Evolutionary conservation across 352 stramenopile genomes (phyloP), one percentile per base, ranked within the genome.

Genomic region (Phytophthora pini): DNA sequence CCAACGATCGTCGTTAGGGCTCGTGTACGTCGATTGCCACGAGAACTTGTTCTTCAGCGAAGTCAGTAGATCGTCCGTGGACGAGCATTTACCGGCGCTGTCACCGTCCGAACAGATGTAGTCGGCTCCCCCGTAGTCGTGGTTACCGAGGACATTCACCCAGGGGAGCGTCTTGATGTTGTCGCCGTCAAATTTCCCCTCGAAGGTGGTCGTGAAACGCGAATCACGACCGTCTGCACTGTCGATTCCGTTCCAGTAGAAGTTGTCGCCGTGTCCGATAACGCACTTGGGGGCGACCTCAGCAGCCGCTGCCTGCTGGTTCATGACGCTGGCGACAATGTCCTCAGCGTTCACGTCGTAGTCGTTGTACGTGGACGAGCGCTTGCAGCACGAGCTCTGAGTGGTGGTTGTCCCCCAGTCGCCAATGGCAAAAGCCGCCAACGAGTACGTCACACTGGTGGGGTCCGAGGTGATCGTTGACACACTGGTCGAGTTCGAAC

Each of bases 341-440:
- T 84, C 79, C 54, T 90, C 78, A 11, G 82, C 82, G 40, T 85
- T 77, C 40, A 82, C 75, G 47, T 90, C 81, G 20, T 84, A 65
- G 61, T 88, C 82, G 26, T 71, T 79, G 76, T 88, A 76, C 2
- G 45, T 56, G 20, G 79, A 76, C 7, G 64, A 77, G 43, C 72
- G 72, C 43, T 80, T 75, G 75, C 83, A 92, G 70, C 83, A 92
- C 61, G 83, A 92, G 64, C 82, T 77, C 27, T 75, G 55, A 7
- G 57, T 68, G 29, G 73, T 68, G 27, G 83, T 92, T 15, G 79
- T 85, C 7, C 83, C 83, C 83, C 83, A 92, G 64, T 92, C 83
- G 3, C 83, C 83, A 27, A 92, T 87, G 9, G 80, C 83, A 27
- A 85, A 90, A 4, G 78, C 79, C 5, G 73, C 64, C 8, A 90